These are phyloP conservation scores for Leishmania martiniquensis DNA, from an alignment of 208 protist genomes.

Conservation along the genomic window DNA sequence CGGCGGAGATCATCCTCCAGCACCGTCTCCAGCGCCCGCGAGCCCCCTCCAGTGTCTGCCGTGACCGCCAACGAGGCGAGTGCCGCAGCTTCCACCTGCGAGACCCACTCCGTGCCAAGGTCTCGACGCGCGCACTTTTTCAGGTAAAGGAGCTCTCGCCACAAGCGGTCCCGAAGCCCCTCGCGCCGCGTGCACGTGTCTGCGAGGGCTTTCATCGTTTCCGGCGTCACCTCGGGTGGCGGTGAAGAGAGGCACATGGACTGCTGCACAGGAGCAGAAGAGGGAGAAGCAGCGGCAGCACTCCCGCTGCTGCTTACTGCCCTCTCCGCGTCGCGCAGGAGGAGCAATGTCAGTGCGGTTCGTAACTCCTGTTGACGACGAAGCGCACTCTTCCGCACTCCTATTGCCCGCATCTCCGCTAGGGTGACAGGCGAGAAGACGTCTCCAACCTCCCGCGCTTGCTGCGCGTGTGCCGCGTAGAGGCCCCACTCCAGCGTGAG, in stretches of 20 bases:
- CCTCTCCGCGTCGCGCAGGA: conserved; percentile 19
- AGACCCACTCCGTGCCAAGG: conserved; percentile 27
- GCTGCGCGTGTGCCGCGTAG: conserved; percentile 29
- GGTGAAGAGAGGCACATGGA: not conserved
- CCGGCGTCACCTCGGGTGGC: conserved; percentile 13
- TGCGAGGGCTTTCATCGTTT: conserved; percentile 8
- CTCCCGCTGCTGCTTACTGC: not conserved
- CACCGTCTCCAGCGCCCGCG: not conserved
- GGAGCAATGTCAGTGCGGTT: conserved; percentile 11
- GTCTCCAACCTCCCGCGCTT: conserved; percentile 26
- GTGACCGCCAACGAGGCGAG: not conserved
- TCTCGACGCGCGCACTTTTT: conserved; percentile 35
- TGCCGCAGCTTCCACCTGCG: conserved; percentile 10
- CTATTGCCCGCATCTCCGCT: conserved; percentile 28
- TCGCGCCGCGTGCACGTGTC: conserved; percentile 27
- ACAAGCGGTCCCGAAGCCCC: conserved; percentile 32
- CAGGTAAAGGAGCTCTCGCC: conserved; percentile 49
- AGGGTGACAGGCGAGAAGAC: conserved; percentile 27
- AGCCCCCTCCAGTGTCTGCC: not conserved
- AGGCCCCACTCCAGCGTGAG: conserved; percentile 29
- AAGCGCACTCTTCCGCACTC: conserved; percentile 31
- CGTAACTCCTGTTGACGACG: conserved; percentile 31
- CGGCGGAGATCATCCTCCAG: conserved; percentile 20
- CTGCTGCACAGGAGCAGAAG: not conserved
- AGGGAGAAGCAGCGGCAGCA: not conserved